Percentiles rank a stretch among this genome's conserved stretches.
These are phyloP conservation scores for Saccharomycopsis vini DNA, from an alignment of 805 yeast species.

Conservation along the genomic window DNA sequence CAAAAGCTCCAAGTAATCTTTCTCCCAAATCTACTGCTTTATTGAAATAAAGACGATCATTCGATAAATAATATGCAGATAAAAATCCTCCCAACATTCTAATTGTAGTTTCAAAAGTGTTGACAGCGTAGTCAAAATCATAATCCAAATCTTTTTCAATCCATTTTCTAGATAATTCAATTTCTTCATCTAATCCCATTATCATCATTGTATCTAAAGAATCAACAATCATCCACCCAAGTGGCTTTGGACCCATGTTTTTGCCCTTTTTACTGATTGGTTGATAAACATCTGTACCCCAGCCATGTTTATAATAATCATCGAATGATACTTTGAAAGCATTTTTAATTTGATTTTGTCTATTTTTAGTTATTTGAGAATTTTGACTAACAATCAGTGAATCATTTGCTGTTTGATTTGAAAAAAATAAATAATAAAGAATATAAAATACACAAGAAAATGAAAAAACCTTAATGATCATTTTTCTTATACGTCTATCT, in stretches of 20 bases:
- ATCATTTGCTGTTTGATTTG: conserved; percentile 10
- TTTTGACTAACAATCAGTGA: too few species aligned
- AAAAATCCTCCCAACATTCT: conserved; percentile 91
- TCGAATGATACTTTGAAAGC: conserved; percentile 72
- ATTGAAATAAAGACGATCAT: conserved; percentile 63
- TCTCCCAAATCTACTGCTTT: conserved; percentile 77
- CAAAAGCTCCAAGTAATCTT: conserved; percentile 61
- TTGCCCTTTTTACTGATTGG: conserved; percentile 56
- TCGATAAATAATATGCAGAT: conserved; percentile 65
- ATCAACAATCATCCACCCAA: conserved; percentile 93
- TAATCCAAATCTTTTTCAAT: conserved; percentile 60
- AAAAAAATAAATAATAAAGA: conserved; percentile 28
- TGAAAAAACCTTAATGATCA: conserved; percentile 37
- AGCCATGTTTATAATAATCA: conserved; percentile 64
- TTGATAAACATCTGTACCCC: conserved; percentile 75
- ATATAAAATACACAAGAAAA: conserved; percentile 34
- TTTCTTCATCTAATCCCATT: conserved; percentile 60
- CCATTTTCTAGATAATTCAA: conserved; percentile 63
- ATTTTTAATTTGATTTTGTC: conserved; percentile 50
- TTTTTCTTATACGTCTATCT: conserved; percentile 23
- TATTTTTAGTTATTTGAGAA: conserved; percentile 19
- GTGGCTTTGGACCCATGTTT: conserved; percentile 72
- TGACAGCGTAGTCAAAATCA: conserved; percentile 64
- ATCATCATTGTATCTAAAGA: conserved; percentile 72
- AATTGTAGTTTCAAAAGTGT: conserved; percentile 88